These are phyloP conservation scores for Apiospora phragmitis DNA, from an alignment of 2,329 filamentous ascomycete genomes.

Conservation along the genomic window DNA sequence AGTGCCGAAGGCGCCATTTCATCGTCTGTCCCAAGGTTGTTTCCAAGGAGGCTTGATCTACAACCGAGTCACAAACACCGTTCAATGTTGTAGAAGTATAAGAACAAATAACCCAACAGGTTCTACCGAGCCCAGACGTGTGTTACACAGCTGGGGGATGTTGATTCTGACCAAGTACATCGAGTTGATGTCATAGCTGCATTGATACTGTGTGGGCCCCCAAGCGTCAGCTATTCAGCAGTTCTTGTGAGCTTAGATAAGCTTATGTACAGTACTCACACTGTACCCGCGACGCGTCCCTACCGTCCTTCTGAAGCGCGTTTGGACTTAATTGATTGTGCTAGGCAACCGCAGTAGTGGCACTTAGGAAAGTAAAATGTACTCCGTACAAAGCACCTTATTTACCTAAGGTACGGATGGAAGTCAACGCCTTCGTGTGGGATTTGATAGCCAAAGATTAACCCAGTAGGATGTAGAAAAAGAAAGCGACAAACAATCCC, in stretches of 20 bases:
- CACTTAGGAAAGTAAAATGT: neutral
- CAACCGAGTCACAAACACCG: neutral
- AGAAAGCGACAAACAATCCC: neutral
- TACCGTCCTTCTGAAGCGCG: neutral
- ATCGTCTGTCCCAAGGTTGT: neutral
- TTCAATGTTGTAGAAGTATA: neutral
- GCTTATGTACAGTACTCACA: neutral
- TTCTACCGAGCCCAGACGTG: neutral
- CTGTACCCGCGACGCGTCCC: neutral
- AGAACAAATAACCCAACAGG: neutral
- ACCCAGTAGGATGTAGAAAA: neutral
- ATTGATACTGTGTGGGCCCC: conserved; percentile 7
- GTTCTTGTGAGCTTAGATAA: neutral
- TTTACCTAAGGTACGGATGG: no score
- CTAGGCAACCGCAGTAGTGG: neutral
- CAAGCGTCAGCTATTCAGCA: neutral
- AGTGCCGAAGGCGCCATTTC: conserved; percentile 31
- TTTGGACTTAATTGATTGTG: neutral
- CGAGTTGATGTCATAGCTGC: neutral
- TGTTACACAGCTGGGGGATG: neutral
- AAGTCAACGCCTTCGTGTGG: no score
- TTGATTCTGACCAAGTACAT: neutral
- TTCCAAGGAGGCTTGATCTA: neutral
- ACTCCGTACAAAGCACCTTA: no score
- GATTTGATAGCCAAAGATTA: neutral